Percentiles rank a stretch among this genome's conserved stretches.
Evolutionary conservation across 202 grass and related monocot species (phyloP).

Genomic region (Zoysia matrella): DNA sequence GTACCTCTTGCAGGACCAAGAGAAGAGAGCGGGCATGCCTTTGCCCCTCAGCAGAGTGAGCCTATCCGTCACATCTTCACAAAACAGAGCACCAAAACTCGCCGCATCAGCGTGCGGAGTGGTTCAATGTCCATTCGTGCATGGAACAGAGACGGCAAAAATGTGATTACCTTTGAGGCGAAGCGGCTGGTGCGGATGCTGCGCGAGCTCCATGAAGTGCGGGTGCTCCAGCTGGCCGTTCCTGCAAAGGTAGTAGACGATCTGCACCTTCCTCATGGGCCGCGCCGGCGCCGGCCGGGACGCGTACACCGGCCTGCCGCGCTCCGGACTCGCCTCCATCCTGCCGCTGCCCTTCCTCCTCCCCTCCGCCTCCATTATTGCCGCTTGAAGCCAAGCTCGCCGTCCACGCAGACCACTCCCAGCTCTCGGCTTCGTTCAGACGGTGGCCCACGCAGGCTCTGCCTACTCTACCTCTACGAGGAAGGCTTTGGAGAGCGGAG

Average conservation of each 20-base stretch:
- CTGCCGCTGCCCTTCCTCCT: constrained; percentile 34
- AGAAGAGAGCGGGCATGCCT: constrained; percentile 53
- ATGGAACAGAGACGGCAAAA: not conserved
- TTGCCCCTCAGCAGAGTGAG: constrained; percentile 83
- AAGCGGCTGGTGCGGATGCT: constrained; percentile 74
- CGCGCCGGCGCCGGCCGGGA: constrained; percentile 53
- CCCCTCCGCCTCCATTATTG: constrained; percentile 50
- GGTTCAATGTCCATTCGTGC: not conserved
- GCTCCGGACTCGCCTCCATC: constrained; percentile 68
- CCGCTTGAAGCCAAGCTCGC: not conserved
- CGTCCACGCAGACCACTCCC: not conserved
- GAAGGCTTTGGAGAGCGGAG: not conserved
- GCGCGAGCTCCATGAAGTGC: constrained; percentile 95
- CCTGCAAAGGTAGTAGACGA: constrained; percentile 91
- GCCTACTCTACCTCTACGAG: not conserved
- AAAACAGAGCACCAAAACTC: not conserved
- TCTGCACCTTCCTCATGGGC: constrained; percentile 28
- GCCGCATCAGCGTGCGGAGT: not conserved
- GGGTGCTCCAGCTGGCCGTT: constrained; percentile 99
- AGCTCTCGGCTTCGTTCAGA: not conserved
- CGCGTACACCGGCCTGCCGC: constrained; percentile 56
- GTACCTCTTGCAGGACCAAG: constrained; percentile 94
- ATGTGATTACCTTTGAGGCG: constrained; percentile 77
- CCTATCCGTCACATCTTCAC: constrained; percentile 80
- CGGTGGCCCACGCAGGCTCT: not conserved